Evolutionary conservation across 768 basidiomycete genomes (phyloP).

Genomic region (Suillus sp.): DNA sequence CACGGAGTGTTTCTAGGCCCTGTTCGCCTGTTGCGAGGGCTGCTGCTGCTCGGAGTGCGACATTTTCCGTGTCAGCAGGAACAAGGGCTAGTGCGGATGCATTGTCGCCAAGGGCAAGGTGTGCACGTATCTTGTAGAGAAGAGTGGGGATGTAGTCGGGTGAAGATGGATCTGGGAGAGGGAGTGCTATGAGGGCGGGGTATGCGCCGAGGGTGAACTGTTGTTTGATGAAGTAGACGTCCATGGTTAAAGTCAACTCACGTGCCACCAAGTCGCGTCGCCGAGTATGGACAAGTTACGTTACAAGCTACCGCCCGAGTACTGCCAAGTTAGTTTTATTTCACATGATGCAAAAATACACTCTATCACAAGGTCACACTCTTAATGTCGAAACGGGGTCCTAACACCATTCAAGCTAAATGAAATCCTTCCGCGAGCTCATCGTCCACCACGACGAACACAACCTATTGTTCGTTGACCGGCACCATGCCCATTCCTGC

Average conservation of each 20-base stretch:
- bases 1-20: conserved; percentile 79
- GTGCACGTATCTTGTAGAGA: conserved; percentile 79
- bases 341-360: too few relatives aligned
- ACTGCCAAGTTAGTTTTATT: too few relatives aligned
- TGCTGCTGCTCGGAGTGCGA: conserved; percentile 68
- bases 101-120: conserved; percentile 68
- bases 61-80: conserved; percentile 58
- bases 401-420: background rate
- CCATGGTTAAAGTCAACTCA: conserved; percentile 16
- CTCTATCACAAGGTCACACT: too few relatives aligned
- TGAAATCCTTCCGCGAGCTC: background rate
- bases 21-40: conserved; percentile 69
- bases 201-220: conserved; percentile 81
- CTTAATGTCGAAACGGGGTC: too few relatives aligned
- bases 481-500: too few relatives aligned
- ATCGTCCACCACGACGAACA: background rate
- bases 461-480: background rate
- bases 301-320: too few relatives aligned
- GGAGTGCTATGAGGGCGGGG: conserved; percentile 54
- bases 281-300: too few relatives aligned
- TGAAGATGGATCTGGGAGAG: conserved; percentile 61
- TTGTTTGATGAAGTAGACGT: conserved; percentile 70
- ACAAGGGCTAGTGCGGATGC: conserved; percentile 58
- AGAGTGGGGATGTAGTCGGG: conserved; percentile 64
- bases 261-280: background rate